Percentiles rank a stretch among this genome's conserved stretches.
phyloP scores from a whole-genome alignment of 129 eudicot genomes.

The Scalesia atractyloides region DNA sequence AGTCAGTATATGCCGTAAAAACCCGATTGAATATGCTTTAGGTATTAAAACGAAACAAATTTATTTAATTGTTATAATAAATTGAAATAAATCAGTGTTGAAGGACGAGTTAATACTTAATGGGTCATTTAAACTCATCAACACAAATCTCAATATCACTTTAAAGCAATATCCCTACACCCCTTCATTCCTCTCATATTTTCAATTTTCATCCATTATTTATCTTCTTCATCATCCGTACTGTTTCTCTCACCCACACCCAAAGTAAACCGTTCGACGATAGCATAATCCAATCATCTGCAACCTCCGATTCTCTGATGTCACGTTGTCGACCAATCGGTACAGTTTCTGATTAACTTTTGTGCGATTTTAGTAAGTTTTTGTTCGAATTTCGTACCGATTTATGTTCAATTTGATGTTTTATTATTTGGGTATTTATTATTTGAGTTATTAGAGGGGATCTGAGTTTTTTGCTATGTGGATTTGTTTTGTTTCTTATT shows the following conservation, averaged over 20 bases:
- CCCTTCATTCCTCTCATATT: conserved; percentile 6
- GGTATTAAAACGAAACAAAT: no score
- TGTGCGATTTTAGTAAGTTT: conserved; percentile 6
- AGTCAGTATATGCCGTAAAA: no score
- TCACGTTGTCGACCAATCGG: conserved; percentile 25
- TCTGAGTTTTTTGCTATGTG: conserved; percentile 31
- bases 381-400: neutral
- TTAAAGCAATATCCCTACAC: conserved; percentile 7
- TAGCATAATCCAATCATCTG: conserved; percentile 9
- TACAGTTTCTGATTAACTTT: conserved; percentile 27
- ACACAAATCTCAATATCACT: conserved; percentile 14
- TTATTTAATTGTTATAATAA: no score
- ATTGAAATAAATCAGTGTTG: no score
- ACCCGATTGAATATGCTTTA: no score
- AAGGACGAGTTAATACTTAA: no score
- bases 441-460: conserved; percentile 34
- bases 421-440: conserved; percentile 18
- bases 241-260: conserved; percentile 27
- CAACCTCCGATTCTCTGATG: conserved; percentile 11
- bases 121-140: conserved; percentile 1
- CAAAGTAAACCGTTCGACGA: conserved; percentile 22
- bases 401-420: conserved; percentile 7
- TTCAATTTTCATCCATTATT: conserved; percentile 27
- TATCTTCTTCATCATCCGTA: neutral
- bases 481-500: conserved; percentile 16